Evolutionary conservation across 2,329 filamentous ascomycete genomes (phyloP).

Genomic region (Fusarium palustre): DNA sequence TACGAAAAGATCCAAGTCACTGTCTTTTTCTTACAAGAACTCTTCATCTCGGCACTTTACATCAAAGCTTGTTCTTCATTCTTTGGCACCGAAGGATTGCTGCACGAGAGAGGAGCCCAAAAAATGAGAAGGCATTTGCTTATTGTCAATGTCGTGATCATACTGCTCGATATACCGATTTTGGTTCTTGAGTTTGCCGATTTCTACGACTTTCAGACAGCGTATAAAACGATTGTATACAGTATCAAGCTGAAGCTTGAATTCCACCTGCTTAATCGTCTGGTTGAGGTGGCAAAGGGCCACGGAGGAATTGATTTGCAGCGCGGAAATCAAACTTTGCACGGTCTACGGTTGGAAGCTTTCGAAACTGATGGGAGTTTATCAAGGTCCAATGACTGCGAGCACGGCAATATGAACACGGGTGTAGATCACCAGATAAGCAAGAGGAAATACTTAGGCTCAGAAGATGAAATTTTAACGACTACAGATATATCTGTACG

Average conservation of each 20-base stretch:
- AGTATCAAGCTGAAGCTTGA: conserved; percentile 55
- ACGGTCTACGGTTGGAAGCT: neutral
- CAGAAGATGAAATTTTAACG: conserved; percentile 1
- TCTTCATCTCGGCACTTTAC: conserved; percentile 64
- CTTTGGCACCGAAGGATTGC: conserved; percentile 13
- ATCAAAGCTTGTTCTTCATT: conserved; percentile 49
- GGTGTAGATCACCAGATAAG: neutral
- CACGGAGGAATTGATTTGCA: neutral
- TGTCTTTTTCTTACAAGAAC: conserved; percentile 66
- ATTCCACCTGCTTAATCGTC: conserved; percentile 52
- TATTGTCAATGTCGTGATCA: conserved; percentile 56
- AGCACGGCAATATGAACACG: fast-evolving
- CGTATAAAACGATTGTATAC: conserved; percentile 48
- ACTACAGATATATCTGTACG: conserved; percentile 9
- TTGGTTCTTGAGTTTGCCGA: conserved; percentile 55
- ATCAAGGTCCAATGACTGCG: fast-evolving
- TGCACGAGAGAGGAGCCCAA: neutral
- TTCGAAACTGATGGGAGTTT: neutral
- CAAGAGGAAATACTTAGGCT: neutral
- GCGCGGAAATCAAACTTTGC: neutral
- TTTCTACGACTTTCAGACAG: conserved; percentile 44
- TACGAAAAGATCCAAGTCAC: conserved; percentile 67
- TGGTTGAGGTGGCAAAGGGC: conserved; percentile 20
- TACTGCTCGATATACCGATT: conserved; percentile 54
- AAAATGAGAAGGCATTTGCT: conserved; percentile 53